These are phyloP conservation scores for Candida sojae DNA, from an alignment of 1,139 yeast genomes.

Conservation along the genomic window DNA sequence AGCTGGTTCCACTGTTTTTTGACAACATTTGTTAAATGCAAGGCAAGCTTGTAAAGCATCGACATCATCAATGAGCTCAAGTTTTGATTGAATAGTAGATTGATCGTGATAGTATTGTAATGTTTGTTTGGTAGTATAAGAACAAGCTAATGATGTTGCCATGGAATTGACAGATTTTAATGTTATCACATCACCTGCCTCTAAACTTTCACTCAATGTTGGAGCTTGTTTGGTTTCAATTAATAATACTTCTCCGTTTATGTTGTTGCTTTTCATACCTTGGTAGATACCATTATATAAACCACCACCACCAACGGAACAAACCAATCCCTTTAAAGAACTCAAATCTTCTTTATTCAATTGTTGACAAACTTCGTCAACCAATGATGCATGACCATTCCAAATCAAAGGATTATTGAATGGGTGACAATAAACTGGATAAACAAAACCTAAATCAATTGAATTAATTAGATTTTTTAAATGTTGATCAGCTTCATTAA, in stretches of 20 bases:
- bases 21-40: slow-evolving; percentile 49
- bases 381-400: slow-evolving; percentile 66
- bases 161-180: slow-evolving; percentile 51
- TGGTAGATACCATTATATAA: slow-evolving; percentile 61
- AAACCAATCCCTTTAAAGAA: slow-evolving; percentile 55
- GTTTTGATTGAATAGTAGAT: slow-evolving; percentile 29
- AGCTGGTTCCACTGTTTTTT: slow-evolving; percentile 67
- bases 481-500: slow-evolving; percentile 67
- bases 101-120: slow-evolving; percentile 41
- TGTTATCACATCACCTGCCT: slow-evolving; percentile 43
- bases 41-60: slow-evolving; percentile 57
- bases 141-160: slow-evolving; percentile 65
- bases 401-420: slow-evolving; percentile 64
- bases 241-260: slow-evolving; percentile 50
- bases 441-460: slow-evolving; percentile 23
- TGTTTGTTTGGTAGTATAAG: slow-evolving; percentile 51
- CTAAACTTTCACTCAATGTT: slow-evolving; percentile 51
- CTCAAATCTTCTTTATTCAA: slow-evolving; percentile 26
- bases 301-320: slow-evolving; percentile 81
- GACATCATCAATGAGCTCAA: slow-evolving; percentile 53
- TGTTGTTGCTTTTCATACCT: slow-evolving; percentile 49
- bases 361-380: slow-evolving; percentile 57
- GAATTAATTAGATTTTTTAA: slow-evolving; percentile 40
- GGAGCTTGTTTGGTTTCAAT: slow-evolving; percentile 67
- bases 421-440: slow-evolving; percentile 68